Evolutionary conservation across 345 rosid genomes (phyloP), one percentile per base, ranked within the genome.

Genomic region (Abelmoschus esculentus): DNA sequence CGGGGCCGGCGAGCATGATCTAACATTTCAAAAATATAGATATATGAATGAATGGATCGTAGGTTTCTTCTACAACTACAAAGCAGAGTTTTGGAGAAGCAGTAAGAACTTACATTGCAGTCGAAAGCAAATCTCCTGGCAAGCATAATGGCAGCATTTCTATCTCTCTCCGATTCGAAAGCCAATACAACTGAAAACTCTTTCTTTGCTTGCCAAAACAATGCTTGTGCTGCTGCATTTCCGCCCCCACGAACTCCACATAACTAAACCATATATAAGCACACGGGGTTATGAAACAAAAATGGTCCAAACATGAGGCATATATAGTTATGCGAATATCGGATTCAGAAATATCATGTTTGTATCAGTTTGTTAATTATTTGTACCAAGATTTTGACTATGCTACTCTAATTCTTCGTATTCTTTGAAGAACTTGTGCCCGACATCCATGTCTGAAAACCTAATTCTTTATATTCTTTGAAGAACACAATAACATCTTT

Each of bases 231-330:
- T 8, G 98, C 99, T 0, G 98, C 99, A 73, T 92, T 95, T 47
- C 98, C 99, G 18, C 93, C 98, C 76, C 99, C 99, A 87, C 99
- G 82, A 54, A 92, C 98, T 74, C 99, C 98, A 64, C 99, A 95
- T 17, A 95, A 77, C 99, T 95, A 71, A 70, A 74, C 60, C 57
- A 76, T 17, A 52, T 52, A 52, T 28, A 19, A 67, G 6, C 34
- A 38, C 68, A 77, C 12, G 46, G n/a, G 52, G 65, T 72, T 52
- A 22, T 72, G 66, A 66, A 67, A 67, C 26, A 28, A 42, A 53
- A 6, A 36, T 17, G 8, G 28, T 6, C 19, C 2, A 8, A 22
- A 26, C 46, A 58, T 34, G 10, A 7, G 28, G 32, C 31, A 46
- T 5, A 7, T 18, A 53, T 18, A 22, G 6, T 44, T 44, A 1